phyloP scores from a whole-genome alignment of 495 filamentous ascomycete genomes.

The Hypomontagnella monticulosa region DNA sequence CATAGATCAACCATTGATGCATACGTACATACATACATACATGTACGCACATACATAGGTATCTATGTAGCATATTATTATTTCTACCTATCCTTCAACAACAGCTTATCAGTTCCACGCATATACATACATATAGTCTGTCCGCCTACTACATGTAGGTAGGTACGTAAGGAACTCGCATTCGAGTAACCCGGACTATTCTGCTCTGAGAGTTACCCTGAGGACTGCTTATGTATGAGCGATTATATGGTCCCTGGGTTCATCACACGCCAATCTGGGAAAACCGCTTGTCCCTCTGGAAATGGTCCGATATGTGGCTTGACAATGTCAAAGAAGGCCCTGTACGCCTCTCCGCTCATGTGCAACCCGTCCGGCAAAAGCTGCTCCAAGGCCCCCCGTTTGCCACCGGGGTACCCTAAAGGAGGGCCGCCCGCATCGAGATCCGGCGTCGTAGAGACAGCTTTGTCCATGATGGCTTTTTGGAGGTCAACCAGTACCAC shows the following conservation, averaged over 20 bases:
- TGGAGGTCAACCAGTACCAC: conserved; percentile 80
- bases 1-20: not conserved
- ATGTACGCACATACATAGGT: not conserved
- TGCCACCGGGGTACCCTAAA: conserved; percentile 55
- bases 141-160: too few relatives aligned
- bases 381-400: conserved; percentile 55
- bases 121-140: not conserved
- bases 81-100: not conserved
- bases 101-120: not conserved
- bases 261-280: conserved; percentile 56
- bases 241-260: conserved; percentile 36
- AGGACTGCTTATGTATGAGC: conserved; percentile 12
- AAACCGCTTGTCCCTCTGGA: conserved; percentile 43
- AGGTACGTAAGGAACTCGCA: not conserved
- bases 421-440: conserved; percentile 51
- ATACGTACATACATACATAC: not conserved
- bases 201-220: not conserved
- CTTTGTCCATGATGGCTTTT: conserved; percentile 72
- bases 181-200: conserved; percentile 2
- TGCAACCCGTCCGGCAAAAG: conserved; percentile 65
- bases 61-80: not conserved
- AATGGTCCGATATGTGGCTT: conserved; percentile 51
- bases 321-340: conserved; percentile 58
- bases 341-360: conserved; percentile 61
- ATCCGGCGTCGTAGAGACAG: conserved; percentile 53